These are phyloP conservation scores for Diplotaxis tenuifolia DNA, from an alignment of 345 rosid genomes.

Conservation along the genomic window DNA sequence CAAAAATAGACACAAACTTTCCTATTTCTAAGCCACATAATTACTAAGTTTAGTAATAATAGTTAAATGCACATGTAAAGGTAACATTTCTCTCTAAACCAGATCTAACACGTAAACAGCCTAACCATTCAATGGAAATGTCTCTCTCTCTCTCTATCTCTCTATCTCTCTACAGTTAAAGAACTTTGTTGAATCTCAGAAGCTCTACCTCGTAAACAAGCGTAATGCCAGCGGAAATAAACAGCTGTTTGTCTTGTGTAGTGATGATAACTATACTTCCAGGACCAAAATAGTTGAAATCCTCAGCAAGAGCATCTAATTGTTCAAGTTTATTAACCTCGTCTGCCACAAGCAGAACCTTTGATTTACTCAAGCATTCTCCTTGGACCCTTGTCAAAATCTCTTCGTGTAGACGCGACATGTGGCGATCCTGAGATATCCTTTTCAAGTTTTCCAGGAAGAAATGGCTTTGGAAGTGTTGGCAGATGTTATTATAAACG, in stretches of 20 bases:
- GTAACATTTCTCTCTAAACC: too few relatives aligned
- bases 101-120: too few relatives aligned
- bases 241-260: constrained; percentile 30
- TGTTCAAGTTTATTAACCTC: constrained; percentile 16
- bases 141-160: too few relatives aligned
- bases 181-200: constrained; percentile 6
- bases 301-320: constrained; percentile 28
- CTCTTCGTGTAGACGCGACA: constrained; percentile 14
- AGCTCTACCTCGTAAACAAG: constrained; percentile 19
- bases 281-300: constrained; percentile 24
- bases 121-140: too few relatives aligned
- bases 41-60: constrained; percentile 30
- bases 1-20: constrained; percentile 22
- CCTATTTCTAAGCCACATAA: constrained; percentile 29
- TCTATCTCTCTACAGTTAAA: constrained; percentile 12
- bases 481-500: not conserved
- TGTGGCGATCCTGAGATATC: not conserved
- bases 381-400: not conserved
- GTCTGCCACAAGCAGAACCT: constrained; percentile 30
- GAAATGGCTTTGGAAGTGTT: constrained; percentile 18
- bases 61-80: too few relatives aligned
- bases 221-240: not conserved
- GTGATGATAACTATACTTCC: constrained; percentile 32
- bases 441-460: constrained; percentile 16
- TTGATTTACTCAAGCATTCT: not conserved